phyloP scores from a whole-genome alignment of 805 yeast genomes.

The Millerozyma acaciae region DNA sequence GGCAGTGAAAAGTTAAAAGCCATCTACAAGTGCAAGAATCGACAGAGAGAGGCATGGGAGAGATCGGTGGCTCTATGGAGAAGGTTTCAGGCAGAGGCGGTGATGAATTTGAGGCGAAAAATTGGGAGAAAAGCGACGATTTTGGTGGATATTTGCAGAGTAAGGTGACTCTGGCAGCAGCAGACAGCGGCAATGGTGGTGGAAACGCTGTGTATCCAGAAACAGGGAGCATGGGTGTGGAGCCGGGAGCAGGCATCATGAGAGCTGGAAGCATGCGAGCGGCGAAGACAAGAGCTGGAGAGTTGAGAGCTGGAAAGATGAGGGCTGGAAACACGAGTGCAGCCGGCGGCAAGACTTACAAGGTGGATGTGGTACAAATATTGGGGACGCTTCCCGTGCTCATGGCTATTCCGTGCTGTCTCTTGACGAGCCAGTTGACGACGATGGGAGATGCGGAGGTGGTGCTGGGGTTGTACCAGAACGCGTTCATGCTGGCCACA shows the following conservation, averaged over 20 bases:
- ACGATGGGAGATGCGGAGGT: conserved; percentile 6
- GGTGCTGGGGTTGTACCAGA: conserved; percentile 1
- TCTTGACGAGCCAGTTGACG: conserved; percentile 22
- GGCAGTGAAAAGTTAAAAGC: too few species aligned
- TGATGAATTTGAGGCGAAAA: neutral
- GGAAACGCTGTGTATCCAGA: too few species aligned
- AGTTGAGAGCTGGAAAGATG: neutral
- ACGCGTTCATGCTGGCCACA: conserved; percentile 15
- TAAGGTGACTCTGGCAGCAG: too few species aligned
- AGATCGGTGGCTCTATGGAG: too few species aligned
- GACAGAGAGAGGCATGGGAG: too few species aligned
- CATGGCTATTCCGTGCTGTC: conserved; percentile 28
- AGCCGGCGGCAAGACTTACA: too few species aligned
- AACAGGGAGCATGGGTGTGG: too few species aligned
- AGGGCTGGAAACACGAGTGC: neutral
- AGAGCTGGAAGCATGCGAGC: too few species aligned
- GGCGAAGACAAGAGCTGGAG: neutral
- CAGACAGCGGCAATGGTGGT: too few species aligned
- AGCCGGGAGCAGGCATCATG: too few species aligned
- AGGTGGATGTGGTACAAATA: conserved; percentile 9
- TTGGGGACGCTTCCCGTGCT: conserved; percentile 31
- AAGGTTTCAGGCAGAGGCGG: neutral
- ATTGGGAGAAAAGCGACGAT: neutral
- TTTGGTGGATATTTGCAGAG: too few species aligned
- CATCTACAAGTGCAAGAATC: too few species aligned